Base-by-base conservation (phyloP, 108 stramenopile genomes). In the Skeletonema grethae region DNA sequence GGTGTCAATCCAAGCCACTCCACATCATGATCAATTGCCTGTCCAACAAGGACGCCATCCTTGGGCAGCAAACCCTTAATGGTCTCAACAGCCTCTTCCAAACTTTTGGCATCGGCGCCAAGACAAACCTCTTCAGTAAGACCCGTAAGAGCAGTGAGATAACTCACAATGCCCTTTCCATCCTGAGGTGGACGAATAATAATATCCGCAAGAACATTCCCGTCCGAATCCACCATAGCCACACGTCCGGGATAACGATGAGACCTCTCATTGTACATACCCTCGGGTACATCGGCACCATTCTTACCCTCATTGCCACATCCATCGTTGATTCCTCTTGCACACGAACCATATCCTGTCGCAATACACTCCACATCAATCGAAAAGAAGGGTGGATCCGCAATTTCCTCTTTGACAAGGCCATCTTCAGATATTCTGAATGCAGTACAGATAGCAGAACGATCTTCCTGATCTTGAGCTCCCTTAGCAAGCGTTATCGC, bases 341-440 rank as follows among this genome's bases (percentile, higher is more conserved):
- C 77, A 48, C 77, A 78, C 18, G 68, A 71, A 36, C 79, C 75
- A 45, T 65, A 67, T 16, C 83, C 80, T 7, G 82, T 79, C 35
- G 85, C 82, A 34, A 84, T 76, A 41, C 85, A 86, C 72, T 86
- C 85, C 38, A 86, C 85, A 62, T 86, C 85, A 35, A 86, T 77
- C 12, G 76, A 73, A 63, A 72, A 83, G 48, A 83, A 72, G 11
- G 79, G 70, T 22, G 69, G 69, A 7, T 82, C 80, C 25, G 22
- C 63, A 7, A 46, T 38, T 16, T 35, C 57, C 32, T 50, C 60
- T 45, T 55, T 18, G 30, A 43, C 25, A 8, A 36, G 12, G 28
- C 15, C 61, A 28, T 63, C 63, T 46, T 45, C 45, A 48, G 39
- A 56, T 41, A 43, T 24, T 24, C 57, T 39, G 36, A 65, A 30